phyloP scores from a whole-genome alignment of 306 rosid genomes.

The Canavalia ensiformis region DNA sequence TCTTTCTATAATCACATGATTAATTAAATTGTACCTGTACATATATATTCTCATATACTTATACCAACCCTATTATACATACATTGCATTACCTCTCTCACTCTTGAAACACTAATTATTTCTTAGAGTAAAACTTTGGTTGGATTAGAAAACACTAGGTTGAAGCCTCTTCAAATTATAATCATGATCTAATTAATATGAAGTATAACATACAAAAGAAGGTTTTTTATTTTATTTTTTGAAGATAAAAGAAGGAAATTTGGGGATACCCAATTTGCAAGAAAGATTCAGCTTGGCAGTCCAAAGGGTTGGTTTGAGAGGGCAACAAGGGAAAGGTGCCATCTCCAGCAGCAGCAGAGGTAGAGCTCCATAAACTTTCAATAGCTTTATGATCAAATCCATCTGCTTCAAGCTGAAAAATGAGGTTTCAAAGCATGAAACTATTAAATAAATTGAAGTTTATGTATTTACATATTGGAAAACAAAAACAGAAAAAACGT shows the following conservation, averaged over 20 bases:
- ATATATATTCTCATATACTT: too few relatives aligned
- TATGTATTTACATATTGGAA: not conserved
- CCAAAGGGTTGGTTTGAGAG: constrained; percentile 65
- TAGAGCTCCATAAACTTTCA: constrained; percentile 68
- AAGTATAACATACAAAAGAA: not conserved
- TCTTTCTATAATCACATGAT: too few relatives aligned
- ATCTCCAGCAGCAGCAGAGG: constrained; percentile 53
- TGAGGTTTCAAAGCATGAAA: not conserved
- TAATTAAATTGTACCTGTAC: too few relatives aligned
- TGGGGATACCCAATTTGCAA: constrained; percentile 77
- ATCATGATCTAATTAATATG: not conserved
- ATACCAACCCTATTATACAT: too few relatives aligned
- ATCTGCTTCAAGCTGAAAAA: constrained; percentile 71
- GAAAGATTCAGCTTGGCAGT: constrained; percentile 65
- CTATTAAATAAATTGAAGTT: not conserved
- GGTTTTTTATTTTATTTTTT: too few relatives aligned
- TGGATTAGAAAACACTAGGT: not conserved
- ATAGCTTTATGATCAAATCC: constrained; percentile 67
- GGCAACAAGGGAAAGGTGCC: constrained; percentile 59
- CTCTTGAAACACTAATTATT: too few relatives aligned
- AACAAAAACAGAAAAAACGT: not conserved
- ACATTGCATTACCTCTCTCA: too few relatives aligned
- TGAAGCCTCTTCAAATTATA: not conserved
- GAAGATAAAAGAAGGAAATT: not conserved
- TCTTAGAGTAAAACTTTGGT: not conserved